A percentile compares a stretch with the other conserved stretches of the same genome.
Conservation (phyloP, 768 basidiomycete genomes). For the Suillus clintonianus region DNA sequence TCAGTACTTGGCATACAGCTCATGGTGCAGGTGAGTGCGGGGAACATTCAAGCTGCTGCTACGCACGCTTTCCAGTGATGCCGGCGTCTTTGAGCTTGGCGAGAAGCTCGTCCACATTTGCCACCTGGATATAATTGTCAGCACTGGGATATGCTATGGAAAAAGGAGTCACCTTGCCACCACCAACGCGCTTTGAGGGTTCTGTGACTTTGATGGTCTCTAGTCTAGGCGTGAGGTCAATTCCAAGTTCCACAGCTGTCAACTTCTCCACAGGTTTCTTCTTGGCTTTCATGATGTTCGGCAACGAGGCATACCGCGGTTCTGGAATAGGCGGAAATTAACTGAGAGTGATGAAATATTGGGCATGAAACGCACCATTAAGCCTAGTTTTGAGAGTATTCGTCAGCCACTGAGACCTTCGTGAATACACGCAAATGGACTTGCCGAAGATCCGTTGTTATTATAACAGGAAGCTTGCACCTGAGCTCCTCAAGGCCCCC, state of each 20-base stretch:
- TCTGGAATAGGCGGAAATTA: conserved; percentile 39
- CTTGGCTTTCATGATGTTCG: conserved; percentile 99
- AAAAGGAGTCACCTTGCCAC: conserved; percentile 64
- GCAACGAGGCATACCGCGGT: conserved; percentile 95
- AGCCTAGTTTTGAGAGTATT: conserved; percentile 43
- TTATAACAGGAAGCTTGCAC: conserved; percentile 77
- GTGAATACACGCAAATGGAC: conserved; percentile 24
- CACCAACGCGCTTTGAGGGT: conserved; percentile 88
- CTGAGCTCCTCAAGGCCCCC: conserved; percentile 86
- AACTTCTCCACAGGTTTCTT: conserved; percentile 94
- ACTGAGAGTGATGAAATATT: background rate
- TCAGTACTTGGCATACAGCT: background rate
- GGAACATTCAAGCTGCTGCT: background rate
- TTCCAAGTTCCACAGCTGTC: conserved; percentile 72
- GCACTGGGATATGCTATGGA: conserved; percentile 8
- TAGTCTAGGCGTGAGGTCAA: conserved; percentile 81
- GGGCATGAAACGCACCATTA: conserved; percentile 54
- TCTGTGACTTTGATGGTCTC: conserved; percentile 89
- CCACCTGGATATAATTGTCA: conserved; percentile 47
- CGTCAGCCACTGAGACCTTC: conserved; percentile 1
- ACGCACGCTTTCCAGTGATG: conserved; percentile 33
- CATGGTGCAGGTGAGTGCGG: background rate
- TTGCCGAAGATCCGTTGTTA: conserved; percentile 92
- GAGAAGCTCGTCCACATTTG: conserved; percentile 85
- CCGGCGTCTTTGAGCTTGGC: conserved; percentile 90